phyloP scores from a whole-genome alignment of 1,139 yeast species.

The Yamadazyma spencermartinsiae region DNA sequence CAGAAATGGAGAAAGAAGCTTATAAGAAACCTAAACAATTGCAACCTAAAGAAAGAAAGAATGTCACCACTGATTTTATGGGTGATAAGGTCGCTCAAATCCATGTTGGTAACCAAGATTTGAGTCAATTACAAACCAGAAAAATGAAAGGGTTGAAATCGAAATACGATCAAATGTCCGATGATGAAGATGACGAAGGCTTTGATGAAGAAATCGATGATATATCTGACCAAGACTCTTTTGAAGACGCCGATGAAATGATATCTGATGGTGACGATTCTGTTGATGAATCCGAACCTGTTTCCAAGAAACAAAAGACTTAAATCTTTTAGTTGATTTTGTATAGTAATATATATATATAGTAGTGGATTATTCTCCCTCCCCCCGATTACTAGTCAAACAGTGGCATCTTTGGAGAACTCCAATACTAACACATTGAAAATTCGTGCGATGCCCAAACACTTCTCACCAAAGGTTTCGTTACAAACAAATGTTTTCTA shows the following conservation, averaged over 20 bases:
- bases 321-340: slow-evolving; percentile 9
- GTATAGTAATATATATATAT: no score
- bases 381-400: slow-evolving; percentile 2
- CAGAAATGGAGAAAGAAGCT: slow-evolving; percentile 92
- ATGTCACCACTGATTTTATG: slow-evolving; percentile 79
- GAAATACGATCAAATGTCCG: slow-evolving; percentile 69
- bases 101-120: slow-evolving; percentile 94
- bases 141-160: slow-evolving; percentile 98
- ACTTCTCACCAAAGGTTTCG: no score
- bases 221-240: slow-evolving; percentile 19
- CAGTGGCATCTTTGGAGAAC: no score
- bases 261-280: slow-evolving; percentile 21
- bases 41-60: slow-evolving; percentile 83
- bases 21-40: slow-evolving; percentile 77
- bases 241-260: slow-evolving; percentile 31
- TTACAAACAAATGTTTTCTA: no score
- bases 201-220: slow-evolving; percentile 35
- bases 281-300: slow-evolving; percentile 30
- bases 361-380: not conserved
- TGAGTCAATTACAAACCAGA: slow-evolving; percentile 87
- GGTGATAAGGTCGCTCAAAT: slow-evolving; percentile 98
- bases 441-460: no score
- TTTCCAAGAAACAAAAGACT: slow-evolving; percentile 35
- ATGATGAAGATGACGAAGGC: slow-evolving; percentile 49
- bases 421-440: no score